Evolutionary conservation across 805 yeast genomes (phyloP).

Genomic region (Saccharomycopsis malanga): DNA sequence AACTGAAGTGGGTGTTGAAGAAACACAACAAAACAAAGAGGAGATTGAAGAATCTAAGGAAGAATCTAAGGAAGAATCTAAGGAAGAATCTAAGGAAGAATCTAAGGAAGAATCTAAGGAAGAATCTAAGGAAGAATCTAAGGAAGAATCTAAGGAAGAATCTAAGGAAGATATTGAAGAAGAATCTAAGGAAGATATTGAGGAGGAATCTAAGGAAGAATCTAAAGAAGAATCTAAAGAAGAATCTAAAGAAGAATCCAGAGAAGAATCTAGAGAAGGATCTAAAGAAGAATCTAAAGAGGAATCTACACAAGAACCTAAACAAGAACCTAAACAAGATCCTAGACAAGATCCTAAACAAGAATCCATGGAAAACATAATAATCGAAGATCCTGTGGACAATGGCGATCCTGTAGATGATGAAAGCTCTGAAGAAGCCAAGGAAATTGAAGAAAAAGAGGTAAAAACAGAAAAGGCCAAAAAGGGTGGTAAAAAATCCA

Average conservation of each 20-base stretch:
- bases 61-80: slow-evolving; percentile 13
- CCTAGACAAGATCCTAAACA: slow-evolving; percentile 5
- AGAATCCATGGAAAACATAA: slow-evolving; percentile 1
- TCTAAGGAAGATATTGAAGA: slow-evolving; percentile 10
- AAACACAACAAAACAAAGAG: too few species aligned
- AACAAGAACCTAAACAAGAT: neutral
- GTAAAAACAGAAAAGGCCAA: neutral
- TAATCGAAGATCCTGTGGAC: neutral
- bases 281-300: slow-evolving; percentile 1
- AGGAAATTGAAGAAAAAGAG: neutral
- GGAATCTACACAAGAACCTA: slow-evolving; percentile 1
- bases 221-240: slow-evolving; percentile 12
- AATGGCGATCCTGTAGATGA: slow-evolving; percentile 5
- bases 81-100: slow-evolving; percentile 15
- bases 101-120: slow-evolving; percentile 11
- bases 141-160: slow-evolving; percentile 10
- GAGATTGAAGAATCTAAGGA: neutral
- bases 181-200: slow-evolving; percentile 9
- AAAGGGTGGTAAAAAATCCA: too few species aligned
- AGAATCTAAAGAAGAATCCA: neutral
- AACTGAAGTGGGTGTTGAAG: neutral
- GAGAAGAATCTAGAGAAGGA: neutral
- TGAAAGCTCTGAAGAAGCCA: neutral
- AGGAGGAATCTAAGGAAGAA: slow-evolving; percentile 18
- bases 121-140: slow-evolving; percentile 18